Evolutionary conservation across 257 asterid species (phyloP), one percentile per base, ranked within the genome.

Genomic region (Ballota nigra): DNA sequence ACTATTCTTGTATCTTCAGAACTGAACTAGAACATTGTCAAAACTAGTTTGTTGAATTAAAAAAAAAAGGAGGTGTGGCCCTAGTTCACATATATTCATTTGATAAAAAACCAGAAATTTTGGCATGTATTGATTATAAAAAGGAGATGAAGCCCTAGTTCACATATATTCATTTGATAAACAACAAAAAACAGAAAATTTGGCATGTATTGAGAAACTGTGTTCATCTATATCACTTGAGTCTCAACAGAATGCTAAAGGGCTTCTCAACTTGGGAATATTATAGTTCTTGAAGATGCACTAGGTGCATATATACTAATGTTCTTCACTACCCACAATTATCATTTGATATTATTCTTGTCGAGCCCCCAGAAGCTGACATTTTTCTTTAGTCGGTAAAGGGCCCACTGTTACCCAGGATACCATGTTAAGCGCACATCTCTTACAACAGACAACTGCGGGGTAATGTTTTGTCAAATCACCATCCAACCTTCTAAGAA

Each of bases 51-150:
- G 24, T 23, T 2, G 3, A 16, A 73, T 36, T 11, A 28, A 29
- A 18, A 58, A 26, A 9, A 56, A 23, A n/a, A 11, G 20, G 28
- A 57, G 26, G 26, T 12, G 4, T 20, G 3, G n/a, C 63, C n/a
- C n/a, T 16, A 47, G 72, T 59, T 49, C 33, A 69, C 51, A 43
- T 19, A 52, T 55, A 49, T 22, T 66, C 18, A 33, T 68, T 33
- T 16, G 18, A 10, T 6, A 20, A 13, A 16, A 22, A 11, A 26
- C 29, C 29, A 26, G 3, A 28, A 19, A 38, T 29, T 2, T 36
- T 63, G 55, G 34, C 13, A 62, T 23, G 34, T 47, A 66, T 28
- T 24, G 29, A 66, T n/a, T n/a, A n/a, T n/a, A n/a, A n/a, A n/a
- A n/a, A 12, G 40, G 31, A 58, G 29, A 58, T 13, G 13, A 22